Evolutionary conservation across 2,329 filamentous ascomycete species (phyloP), one percentile per base, ranked within the genome.

Genomic region (Stagonosporopsis rhizophila): DNA sequence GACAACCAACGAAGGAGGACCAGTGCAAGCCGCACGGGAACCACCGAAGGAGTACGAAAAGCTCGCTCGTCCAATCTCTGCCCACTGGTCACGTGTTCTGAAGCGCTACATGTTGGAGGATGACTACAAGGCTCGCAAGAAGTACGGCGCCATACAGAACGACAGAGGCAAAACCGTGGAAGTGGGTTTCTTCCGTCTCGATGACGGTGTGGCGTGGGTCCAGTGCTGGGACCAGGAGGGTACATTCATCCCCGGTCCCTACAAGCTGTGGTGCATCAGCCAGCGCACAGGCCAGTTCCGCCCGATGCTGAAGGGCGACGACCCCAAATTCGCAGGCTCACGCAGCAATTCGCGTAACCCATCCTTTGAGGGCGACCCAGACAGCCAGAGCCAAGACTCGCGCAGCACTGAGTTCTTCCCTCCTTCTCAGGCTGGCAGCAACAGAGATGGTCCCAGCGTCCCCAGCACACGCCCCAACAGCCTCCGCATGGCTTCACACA

Each of bases 211-310:
- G 41, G 75, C 78, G 49, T 83, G 80, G 80, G 80, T 83, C 34
- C 75, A 79, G 35, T 80, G 78, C 58, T 82, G 80, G 80, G 80
- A 82, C 61, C 71, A 75, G 20, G 69, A 80, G 37, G 80, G 79
- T 50, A 75, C 72, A n/a, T 83, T 83, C 66, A 78, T 82, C 39
- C 79, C 79, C 4, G 80, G 80, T 1, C 80, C 80, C 7, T 82
- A 82, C 62, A 78, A 79, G 50, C 78, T 80, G 42, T 83, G 80
- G 80, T 77, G 74, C 58, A 71, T 80, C 41, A 80, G 82, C 55
- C 56, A 73, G 32, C 71, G 75, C 47, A 77, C 75, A 38, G 60
- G 68, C n/a, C 56, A 64, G 11, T 77, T 77, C 59, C 68, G 75
- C 8, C 73, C 75, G 45, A 77, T 77, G 75, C 59, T 72, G 42